Percentiles rank a stretch among this genome's conserved stretches.
Evolutionary conservation across 2,329 filamentous ascomycete genomes (phyloP).

Genomic region (Phyllosticta citrichinensis): DNA sequence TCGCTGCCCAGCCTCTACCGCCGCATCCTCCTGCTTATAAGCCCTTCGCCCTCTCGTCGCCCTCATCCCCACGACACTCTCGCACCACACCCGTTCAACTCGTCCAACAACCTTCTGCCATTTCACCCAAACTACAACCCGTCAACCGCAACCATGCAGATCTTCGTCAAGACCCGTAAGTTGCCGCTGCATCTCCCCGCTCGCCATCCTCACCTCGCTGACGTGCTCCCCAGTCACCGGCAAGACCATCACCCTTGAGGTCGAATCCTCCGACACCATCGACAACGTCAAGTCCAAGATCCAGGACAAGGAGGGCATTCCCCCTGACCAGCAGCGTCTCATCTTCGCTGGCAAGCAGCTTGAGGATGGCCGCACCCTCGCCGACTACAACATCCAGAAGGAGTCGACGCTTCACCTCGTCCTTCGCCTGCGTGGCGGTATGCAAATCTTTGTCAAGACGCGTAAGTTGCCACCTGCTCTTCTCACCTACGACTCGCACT

Average conservation of each 20-base stretch:
- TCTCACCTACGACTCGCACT: conserved; percentile 19
- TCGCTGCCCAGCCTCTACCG: conserved; percentile 18
- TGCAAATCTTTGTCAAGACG: conserved; percentile 56
- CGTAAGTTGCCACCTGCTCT: conserved; percentile 20
- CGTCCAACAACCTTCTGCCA: conserved; percentile 10
- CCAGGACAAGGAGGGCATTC: conserved; percentile 95
- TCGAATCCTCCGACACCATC: conserved; percentile 73
- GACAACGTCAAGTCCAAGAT: conserved; percentile 97
- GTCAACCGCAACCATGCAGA: conserved; percentile 63
- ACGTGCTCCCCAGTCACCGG: conserved; percentile 44
- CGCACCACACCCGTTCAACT: conserved; percentile 11
- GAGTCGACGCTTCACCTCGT: conserved; percentile 63
- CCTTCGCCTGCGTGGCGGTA: conserved; percentile 58
- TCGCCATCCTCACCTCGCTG: conserved; percentile 21
- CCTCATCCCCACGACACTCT: background rate
- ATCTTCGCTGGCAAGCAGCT: conserved; percentile 97
- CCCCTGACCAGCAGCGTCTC: conserved; percentile 90
- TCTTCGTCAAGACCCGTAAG: conserved; percentile 95
- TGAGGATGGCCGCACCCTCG: conserved; percentile 84
- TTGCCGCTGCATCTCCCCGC: conserved; percentile 29
- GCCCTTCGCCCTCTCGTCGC: conserved; percentile 8
- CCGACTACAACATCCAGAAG: conserved; percentile 95
- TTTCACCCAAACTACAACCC: background rate
- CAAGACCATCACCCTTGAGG: conserved; percentile 59
- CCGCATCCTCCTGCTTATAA: conserved; percentile 12